Conservation (phyloP, 2,329 filamentous ascomycete species). For the Ascochyta clinopodiicola region DNA sequence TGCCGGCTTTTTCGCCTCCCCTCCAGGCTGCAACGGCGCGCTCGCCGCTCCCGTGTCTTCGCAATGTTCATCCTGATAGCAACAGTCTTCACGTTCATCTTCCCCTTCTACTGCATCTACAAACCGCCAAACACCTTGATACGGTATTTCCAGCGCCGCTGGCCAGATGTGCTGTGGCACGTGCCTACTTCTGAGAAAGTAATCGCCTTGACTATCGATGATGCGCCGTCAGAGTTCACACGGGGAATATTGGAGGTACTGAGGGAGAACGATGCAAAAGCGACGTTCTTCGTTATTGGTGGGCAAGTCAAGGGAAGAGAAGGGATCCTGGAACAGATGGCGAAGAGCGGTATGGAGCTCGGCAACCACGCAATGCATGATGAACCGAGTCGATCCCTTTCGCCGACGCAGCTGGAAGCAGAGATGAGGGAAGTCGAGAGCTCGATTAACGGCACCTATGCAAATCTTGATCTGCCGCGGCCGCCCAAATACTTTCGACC, state of each 20-base stretch:
- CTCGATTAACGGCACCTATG: constrained; percentile 65
- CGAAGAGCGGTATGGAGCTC: constrained; percentile 65
- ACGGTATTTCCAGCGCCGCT: constrained; percentile 70
- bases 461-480: constrained; percentile 47
- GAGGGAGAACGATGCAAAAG: constrained; percentile 68
- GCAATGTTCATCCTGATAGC: constrained; percentile 45
- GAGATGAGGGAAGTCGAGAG: constrained; percentile 72
- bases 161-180: constrained; percentile 82
- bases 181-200: constrained; percentile 65
- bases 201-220: constrained; percentile 85
- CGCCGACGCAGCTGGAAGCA: constrained; percentile 62
- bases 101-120: constrained; percentile 72
- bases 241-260: constrained; percentile 72
- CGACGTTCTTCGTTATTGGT: constrained; percentile 91
- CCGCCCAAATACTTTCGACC: constrained; percentile 77
- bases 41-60: constrained; percentile 46
- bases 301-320: constrained; percentile 68
- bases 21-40: constrained; percentile 40
- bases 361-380: constrained; percentile 92
- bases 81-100: constrained; percentile 36
- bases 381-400: constrained; percentile 72
- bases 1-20: constrained; percentile 47
- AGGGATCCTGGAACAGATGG: constrained; percentile 56
- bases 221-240: constrained; percentile 79
- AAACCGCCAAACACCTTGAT: constrained; percentile 79